phyloP scores from a whole-genome alignment of 2,329 filamentous ascomycete genomes.

The Chrysosporium queenslandicum region DNA sequence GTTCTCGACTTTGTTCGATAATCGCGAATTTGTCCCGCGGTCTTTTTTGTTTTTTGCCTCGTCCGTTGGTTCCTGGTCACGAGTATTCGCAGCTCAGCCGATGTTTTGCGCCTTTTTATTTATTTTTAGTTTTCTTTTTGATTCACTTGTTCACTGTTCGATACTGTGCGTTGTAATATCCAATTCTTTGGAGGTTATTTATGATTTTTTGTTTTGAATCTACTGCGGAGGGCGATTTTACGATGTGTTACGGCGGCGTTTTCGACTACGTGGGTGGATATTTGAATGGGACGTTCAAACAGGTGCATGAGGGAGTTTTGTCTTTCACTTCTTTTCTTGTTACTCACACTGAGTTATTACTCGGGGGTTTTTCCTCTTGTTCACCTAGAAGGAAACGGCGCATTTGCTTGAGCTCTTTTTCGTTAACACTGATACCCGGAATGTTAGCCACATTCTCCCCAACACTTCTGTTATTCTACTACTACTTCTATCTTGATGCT shows the following conservation, averaged over 20 bases:
- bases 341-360: background rate
- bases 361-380: background rate
- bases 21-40: background rate
- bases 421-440: constrained; percentile 4
- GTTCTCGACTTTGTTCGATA: no score
- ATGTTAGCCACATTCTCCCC: constrained; percentile 1
- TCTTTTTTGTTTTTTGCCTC: background rate
- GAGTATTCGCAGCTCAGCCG: no score
- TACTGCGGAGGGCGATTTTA: background rate
- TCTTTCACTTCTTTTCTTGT: background rate
- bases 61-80: no score
- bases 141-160: background rate
- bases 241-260: background rate
- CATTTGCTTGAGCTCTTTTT: constrained; percentile 1
- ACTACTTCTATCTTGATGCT: background rate
- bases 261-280: background rate
- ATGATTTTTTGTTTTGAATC: background rate
- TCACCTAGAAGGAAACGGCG: constrained; percentile 6
- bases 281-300: background rate
- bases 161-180: constrained; percentile 10
- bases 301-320: constrained; percentile 9
- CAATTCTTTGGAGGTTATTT: background rate
- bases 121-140: background rate
- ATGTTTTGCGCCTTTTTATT: no score
- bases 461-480: background rate